Conservation (phyloP, 129 eudicot genomes). For the Glebionis coronaria region DNA sequence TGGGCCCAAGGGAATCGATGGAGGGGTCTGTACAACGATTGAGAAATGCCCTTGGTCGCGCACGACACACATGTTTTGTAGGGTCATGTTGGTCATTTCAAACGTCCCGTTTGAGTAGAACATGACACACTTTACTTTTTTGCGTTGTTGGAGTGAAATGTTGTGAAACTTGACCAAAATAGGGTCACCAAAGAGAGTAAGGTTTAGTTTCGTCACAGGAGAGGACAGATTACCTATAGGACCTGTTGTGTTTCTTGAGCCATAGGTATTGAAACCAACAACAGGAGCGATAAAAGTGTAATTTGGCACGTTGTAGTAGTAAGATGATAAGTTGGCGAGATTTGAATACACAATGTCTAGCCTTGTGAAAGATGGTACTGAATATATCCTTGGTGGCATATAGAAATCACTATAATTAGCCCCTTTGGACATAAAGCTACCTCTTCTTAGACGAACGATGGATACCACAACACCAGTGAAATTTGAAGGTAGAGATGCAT, state of each 20-base stretch:
- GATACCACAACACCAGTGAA: conserved; percentile 52
- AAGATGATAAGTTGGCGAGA: conserved; percentile 54
- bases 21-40: conserved; percentile 20
- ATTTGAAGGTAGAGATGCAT: conserved; percentile 58
- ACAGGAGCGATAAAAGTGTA: conserved; percentile 53
- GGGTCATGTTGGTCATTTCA: conserved; percentile 40
- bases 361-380: conserved; percentile 50
- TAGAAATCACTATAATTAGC: conserved; percentile 46
- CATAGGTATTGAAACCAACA: conserved; percentile 51
- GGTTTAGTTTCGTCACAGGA: conserved; percentile 23
- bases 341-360: conserved; percentile 52
- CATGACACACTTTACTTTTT: conserved; percentile 40
- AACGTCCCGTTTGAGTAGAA: conserved; percentile 44
- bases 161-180: conserved; percentile 41
- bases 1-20: neutral
- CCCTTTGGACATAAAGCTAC: conserved; percentile 48
- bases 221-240: conserved; percentile 5
- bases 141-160: conserved; percentile 1
- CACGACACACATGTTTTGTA: conserved; percentile 26
- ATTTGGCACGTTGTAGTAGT: conserved; percentile 51
- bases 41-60: conserved; percentile 69
- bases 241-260: conserved; percentile 25
- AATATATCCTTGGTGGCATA: conserved; percentile 53
- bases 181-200: conserved; percentile 35
- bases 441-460: conserved; percentile 45